Evolutionary conservation across 805 yeast genomes (phyloP), one percentile per base, ranked within the genome.

Genomic region (Cyberlindnera sargentensis): DNA sequence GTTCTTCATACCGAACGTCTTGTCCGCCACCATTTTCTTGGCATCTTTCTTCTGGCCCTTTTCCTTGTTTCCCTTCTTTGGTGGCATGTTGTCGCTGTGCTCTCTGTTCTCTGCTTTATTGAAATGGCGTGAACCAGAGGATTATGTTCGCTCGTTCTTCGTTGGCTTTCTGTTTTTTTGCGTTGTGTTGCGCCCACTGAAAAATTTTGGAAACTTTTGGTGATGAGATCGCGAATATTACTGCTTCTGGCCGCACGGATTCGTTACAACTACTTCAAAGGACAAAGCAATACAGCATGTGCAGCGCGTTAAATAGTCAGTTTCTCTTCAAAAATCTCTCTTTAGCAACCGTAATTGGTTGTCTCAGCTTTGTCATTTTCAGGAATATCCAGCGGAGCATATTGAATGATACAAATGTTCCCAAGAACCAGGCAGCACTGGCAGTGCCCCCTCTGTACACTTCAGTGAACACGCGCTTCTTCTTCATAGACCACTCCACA

Each of bases 1-100:
- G 64, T 93, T 93, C 61, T 90, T 93, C 73, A 93, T 71, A 46
- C 99, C 99, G 62, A 93, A 93, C 3, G 97, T 87, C 68, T 87
- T 90, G 66, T 93, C 98, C 49, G 82, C 81, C 44, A 76, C 78
- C 67, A 84, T 84, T 58, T 79, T 78, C 59, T 77, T 77, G 52
- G 76, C 79, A 46, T 68, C 73, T 56, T 73, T 66, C 59, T 73
- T 71, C 52, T 62, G 62, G 59, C 72, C 68, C 42, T 68, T 66
- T 50, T 66, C 68, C 53, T 70, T 68, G 47, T 67, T 67, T 58
- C 75, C 76, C 69, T 83, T 86, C 72, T 85, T 85, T 62, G 96
- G 93, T 44, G 91, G 89, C 95, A 85, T 84, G 20, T 45, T 51
- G 36, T n/a, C 9, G n/a, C 6, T 28, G 9, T 28, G 20, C 20